These are phyloP conservation scores for Septoria linicola DNA, from an alignment of 2,329 filamentous ascomycete species.

Conservation along the genomic window DNA sequence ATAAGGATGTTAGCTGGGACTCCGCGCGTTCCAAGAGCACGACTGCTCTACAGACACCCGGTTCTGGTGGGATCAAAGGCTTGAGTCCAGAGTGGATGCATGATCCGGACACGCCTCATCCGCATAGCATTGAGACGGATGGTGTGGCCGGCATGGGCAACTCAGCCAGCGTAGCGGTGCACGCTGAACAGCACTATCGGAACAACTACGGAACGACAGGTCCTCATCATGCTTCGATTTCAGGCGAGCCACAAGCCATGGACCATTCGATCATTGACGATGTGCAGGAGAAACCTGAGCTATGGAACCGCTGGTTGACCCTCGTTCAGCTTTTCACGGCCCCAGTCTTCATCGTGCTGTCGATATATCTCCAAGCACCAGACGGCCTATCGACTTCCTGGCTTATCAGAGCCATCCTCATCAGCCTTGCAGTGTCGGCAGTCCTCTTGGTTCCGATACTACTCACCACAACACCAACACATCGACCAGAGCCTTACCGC, in stretches of 20 bases:
- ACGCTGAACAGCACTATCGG: conserved; percentile 30
- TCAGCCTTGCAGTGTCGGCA: conserved; percentile 56
- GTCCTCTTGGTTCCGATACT: conserved; percentile 66
- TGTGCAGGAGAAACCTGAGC: conserved; percentile 20
- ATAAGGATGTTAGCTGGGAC: conserved; percentile 21
- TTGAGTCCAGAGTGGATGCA: conserved; percentile 17
- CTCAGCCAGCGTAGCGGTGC: conserved; percentile 36
- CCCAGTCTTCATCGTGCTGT: conserved; percentile 75
- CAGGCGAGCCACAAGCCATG: conserved; percentile 18
- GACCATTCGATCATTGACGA: conserved; percentile 14
- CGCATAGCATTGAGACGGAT: conserved; percentile 18
- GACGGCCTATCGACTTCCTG: conserved; percentile 55
- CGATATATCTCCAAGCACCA: conserved; percentile 52
- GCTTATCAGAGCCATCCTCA: conserved; percentile 54
- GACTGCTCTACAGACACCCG: conserved; percentile 16
- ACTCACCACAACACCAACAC: conserved; percentile 64
- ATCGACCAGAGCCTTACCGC: conserved; percentile 66
- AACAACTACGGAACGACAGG: conserved; percentile 26
- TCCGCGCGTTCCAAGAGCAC: conserved; percentile 21
- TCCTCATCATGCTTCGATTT: conserved; percentile 6
- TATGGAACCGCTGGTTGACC: conserved; percentile 92
- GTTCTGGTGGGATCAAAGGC: conserved; percentile 19
- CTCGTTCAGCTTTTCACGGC: conserved; percentile 82
- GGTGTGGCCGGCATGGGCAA: conserved; percentile 36
- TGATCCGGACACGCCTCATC: conserved; percentile 21